phyloP scores from a whole-genome alignment of 2,329 filamentous ascomycete species.

The Neonectria hederae region DNA sequence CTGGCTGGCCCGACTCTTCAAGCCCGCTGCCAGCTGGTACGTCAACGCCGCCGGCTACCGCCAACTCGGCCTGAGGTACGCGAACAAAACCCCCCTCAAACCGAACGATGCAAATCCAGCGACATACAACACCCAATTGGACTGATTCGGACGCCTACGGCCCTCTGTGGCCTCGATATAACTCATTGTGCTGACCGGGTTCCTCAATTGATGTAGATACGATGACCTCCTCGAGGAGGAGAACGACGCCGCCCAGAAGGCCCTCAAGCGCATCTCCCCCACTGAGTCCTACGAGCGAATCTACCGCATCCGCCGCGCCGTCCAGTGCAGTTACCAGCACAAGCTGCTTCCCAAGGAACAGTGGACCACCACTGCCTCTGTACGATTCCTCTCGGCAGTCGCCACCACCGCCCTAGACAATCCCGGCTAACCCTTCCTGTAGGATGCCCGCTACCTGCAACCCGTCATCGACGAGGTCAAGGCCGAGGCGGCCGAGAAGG shows the following conservation, averaged over 20 bases:
- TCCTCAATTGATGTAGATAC: constrained; percentile 65
- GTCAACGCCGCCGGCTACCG: constrained; percentile 89
- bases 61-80: constrained; percentile 88
- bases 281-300: constrained; percentile 96
- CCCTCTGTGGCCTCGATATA: background rate
- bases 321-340: constrained; percentile 76
- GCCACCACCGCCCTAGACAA: constrained; percentile 15
- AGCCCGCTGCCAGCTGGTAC: constrained; percentile 90
- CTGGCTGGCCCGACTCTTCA: constrained; percentile 80
- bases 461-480: constrained; percentile 63
- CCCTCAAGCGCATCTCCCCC: constrained; percentile 87
- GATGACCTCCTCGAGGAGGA: constrained; percentile 97
- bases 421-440: constrained; percentile 32
- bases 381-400: constrained; percentile 46
- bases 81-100: constrained; percentile 29
- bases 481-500: constrained; percentile 61
- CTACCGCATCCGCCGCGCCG: constrained; percentile 94
- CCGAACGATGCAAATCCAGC: constrained; percentile 10
- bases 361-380: constrained; percentile 68
- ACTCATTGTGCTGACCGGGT: constrained; percentile 36
- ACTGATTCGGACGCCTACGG: background rate
- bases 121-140: constrained; percentile 35
- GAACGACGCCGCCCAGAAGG: constrained; percentile 83
- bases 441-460: constrained; percentile 65
- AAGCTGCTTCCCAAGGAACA: constrained; percentile 70